These are phyloP conservation scores for Solanum tarijense DNA, from an alignment of 257 asterid genomes.

Conservation along the genomic window DNA sequence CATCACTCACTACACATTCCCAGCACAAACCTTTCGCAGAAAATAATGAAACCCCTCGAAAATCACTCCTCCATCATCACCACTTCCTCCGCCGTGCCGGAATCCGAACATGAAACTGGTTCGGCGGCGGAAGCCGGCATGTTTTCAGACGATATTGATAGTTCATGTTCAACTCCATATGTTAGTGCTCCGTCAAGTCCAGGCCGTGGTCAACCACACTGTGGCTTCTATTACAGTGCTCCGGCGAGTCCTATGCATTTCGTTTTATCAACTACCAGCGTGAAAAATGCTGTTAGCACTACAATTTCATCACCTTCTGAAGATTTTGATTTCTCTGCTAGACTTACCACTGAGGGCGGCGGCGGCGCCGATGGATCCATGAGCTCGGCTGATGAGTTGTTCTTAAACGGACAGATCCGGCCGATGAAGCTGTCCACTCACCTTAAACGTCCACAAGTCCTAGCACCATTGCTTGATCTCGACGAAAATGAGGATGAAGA, in stretches of 20 bases:
- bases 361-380: slow-evolving; percentile 33
- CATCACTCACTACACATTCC: neutral
- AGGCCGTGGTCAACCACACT: slow-evolving; percentile 32
- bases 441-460: slow-evolving; percentile 46
- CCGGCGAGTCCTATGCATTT: slow-evolving; percentile 91
- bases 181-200: slow-evolving; percentile 95
- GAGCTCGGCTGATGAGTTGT: slow-evolving; percentile 86
- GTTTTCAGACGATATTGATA: slow-evolving; percentile 44
- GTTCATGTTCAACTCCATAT: slow-evolving; percentile 85
- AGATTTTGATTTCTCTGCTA: slow-evolving; percentile 59
- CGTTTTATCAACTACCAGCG: slow-evolving; percentile 20
- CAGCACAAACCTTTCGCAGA: slow-evolving; percentile 5
- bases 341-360: slow-evolving; percentile 21
- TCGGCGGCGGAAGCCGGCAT: slow-evolving; percentile 3
- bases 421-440: slow-evolving; percentile 71
- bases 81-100: slow-evolving; percentile 7
- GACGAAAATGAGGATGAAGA: slow-evolving; percentile 34
- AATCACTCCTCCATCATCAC: slow-evolving; percentile 17
- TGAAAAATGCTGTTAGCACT: neutral
- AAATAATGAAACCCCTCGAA: slow-evolving; percentile 35
- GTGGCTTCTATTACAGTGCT: slow-evolving; percentile 78
- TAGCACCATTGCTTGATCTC: slow-evolving; percentile 37
- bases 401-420: slow-evolving; percentile 87
- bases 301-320: slow-evolving; percentile 18
- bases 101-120: neutral